Base-by-base conservation (phyloP, 768 basidiomycete genomes). In the Infundibulicybe gibba region DNA sequence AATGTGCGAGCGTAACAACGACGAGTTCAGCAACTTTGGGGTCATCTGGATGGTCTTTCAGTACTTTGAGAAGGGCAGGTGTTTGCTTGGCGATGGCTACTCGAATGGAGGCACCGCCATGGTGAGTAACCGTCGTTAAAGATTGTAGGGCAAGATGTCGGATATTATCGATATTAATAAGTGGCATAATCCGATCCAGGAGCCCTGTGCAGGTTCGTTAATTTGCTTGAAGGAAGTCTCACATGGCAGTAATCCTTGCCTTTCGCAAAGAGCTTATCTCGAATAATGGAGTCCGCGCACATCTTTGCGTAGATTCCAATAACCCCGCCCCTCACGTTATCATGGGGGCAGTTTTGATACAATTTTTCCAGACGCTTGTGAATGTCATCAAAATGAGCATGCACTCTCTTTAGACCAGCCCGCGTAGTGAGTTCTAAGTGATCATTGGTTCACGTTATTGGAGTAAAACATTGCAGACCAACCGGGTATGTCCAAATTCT, bases 281-380 rank as follows among this genome's bases (percentile, higher is more conserved):
- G 68, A 46, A 85, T 60, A 32, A 85, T 66, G 2, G 79, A 69
- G 57, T 85, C 83, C 0, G 68, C 71, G 30, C 72, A 83, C 78
- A 85, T 80, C 54, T 79, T 80, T 13, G 81, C 74, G 51, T 76
- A 83, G 41, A 87, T 79, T 6, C 75, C 79, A 6, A 82, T 68
- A 38, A 85, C 76, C 0, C 76, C 81, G 0, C 80, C 82, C 41
- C 65, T 61, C 14, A 85, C 63, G 47, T 70, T 72, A 32, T 76
- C 70, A 57, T 78, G 76, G 1, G 48, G 33, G 50, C 77, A 66
- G 12, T 61, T 64, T 1, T 69, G 57, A 52, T 77, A 85, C 1
- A 72, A 65, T n/a, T 64, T 63, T 40, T 83, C 75, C 19, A 85
- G 68, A 20, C 68, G 69, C 13, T 61, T 55, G 49, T 76, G 80